A percentile compares a stretch with the other conserved stretches of the same genome.
Conservation (phyloP, 495 filamentous ascomycete genomes). For the Penicillium silybi region DNA sequence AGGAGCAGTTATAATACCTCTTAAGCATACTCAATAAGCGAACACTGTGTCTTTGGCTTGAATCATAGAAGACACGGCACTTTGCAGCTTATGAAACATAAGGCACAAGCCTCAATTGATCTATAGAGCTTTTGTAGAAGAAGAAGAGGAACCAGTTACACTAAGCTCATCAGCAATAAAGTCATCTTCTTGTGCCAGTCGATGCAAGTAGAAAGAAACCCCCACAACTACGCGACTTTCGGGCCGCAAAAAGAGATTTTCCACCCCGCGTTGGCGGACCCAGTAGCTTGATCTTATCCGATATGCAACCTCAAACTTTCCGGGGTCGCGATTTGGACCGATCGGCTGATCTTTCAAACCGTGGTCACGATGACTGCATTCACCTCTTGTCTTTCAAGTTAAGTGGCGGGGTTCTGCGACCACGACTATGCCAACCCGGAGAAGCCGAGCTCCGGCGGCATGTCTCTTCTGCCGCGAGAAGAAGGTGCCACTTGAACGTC, state of each 20-base stretch:
- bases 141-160: no score
- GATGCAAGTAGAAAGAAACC: no score
- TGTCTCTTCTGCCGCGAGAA: slow-evolving; percentile 28
- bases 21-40: no score
- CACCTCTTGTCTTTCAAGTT: neutral
- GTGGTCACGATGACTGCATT: neutral
- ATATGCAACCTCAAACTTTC: neutral
- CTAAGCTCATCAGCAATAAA: no score
- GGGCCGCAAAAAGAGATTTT: neutral
- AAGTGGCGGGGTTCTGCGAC: neutral
- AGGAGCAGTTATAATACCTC: no score
- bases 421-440: slow-evolving; percentile 16
- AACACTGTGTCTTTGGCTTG: no score
- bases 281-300: neutral
- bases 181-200: no score
- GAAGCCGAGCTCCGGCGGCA: slow-evolving; percentile 23
- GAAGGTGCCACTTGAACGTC: slow-evolving; percentile 17
- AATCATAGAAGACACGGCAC: no score
- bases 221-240: neutral
- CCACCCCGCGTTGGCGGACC: neutral
- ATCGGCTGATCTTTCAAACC: neutral
- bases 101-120: no score
- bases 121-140: no score
- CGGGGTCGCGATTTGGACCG: no score
- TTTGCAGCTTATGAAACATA: no score